Base-by-base conservation (phyloP, 768 basidiomycete genomes). In the Leccinum uliginosum region DNA sequence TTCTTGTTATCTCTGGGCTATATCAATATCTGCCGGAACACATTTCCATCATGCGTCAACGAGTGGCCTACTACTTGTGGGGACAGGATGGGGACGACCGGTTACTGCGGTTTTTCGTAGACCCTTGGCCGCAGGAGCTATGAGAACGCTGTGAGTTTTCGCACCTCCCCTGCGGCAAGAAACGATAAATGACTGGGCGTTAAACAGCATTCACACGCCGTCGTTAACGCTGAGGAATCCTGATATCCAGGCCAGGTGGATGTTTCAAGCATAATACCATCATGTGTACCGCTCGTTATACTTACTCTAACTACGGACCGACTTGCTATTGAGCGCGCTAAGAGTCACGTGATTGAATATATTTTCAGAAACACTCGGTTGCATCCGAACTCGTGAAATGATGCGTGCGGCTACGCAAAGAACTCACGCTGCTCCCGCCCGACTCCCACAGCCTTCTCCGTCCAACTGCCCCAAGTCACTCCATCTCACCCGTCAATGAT, bases 51-150 rank as follows among this genome's bases (percentile, higher is more conserved):
- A 78, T 89, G 70, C 75, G 74, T 48, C 71, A 74, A 7, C 78
- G 87, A 29, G 79, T 80, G 44, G 70, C 76, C 51, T 89, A 87
- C 73, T 89, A 89, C 71, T 60, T 88, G 12, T 80, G 80, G 65
- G 87, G 85, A 19, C 76, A 78, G 55, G 81, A 83, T 59, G 69
- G 63, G 32, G 64, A 77, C 56, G 67, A 79, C 64, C 55, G 67
- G 56, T 47, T 66, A 34, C 58, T 75, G 10, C 61, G 64, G 21
- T 65, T 70, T 54, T 63, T 66, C 58, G 67, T 73, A 2, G 70
- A 71, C 32, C 26, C 60, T 14, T 59, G 68, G 15, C 57, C 68
- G 17, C 17, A 65, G 57, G 72, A 73, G 26, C 51, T 73, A 59
- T n/a, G 32, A 32, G 14, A 40, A 19, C 26, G 40, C 35, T 49